Base-by-base conservation (phyloP, 2,329 filamentous ascomycete genomes). In the Exophiala alcalophila region DNA sequence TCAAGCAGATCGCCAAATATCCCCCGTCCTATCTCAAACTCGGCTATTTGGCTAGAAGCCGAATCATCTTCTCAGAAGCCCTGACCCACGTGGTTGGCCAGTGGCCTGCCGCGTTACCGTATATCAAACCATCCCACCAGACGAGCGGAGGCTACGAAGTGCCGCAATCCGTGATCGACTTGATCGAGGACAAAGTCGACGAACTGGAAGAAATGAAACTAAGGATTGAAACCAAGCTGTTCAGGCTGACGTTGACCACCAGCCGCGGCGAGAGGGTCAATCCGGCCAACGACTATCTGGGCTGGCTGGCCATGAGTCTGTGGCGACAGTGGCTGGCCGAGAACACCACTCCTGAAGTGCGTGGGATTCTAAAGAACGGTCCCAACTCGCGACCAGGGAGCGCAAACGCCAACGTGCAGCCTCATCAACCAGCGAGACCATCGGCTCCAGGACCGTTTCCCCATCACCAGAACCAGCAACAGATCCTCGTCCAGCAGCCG, bases 1-100 rank as follows among this genome's bases (percentile, higher is more conserved):
- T 90, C 84, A 94, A 92, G 65, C 91, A 96, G 65, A 94, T 96
- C 51, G 89, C 90, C 38, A 96, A 95, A 66, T 96, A 96, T 61
- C 90, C 91, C 9, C 86, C 92, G 33, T 89, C 83, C 47, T 97
- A 96, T 61, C 77, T 96, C 33, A 90, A 90, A 44, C 77, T 97
- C 1, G 90, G 89, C 25, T 95, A 89, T 58, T 75, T 95, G 28
- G 84, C 89, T 6, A 81, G 86, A 30, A 90, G 83, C 58, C 84
- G 85, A 53, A 82, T 90, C 54, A 89, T 90, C 37, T 90, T 89
- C 58, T 80, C 85, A 53, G 85, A 97, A 68, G 88, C 90, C 0
- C 73, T 97, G 34, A 86, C 95, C 38, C 91, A 97, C 59, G 88
- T 96, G 0, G 90, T 96, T 0, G 91, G 91, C 3, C 87, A 94